Base-by-base conservation (phyloP, 257 asterid species). In the Solanum pennellii region DNA sequence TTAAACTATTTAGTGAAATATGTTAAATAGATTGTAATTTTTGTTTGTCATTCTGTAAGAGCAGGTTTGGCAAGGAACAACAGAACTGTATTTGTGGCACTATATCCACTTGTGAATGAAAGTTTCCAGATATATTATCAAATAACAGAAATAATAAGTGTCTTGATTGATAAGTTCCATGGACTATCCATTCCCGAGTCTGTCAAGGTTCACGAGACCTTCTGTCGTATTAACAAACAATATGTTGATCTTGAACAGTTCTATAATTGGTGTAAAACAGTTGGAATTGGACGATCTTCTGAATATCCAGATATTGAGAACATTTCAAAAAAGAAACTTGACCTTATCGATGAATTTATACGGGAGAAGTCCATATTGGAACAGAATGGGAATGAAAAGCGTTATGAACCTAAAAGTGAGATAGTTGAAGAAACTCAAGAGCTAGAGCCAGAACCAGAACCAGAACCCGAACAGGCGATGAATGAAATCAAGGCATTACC, bases 301-400 rank as follows among this genome's bases (percentile, higher is more conserved):
- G 98, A 95, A 86, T 96, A 92, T 59, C 99, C 99, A 0, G 98
- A 96, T 1, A 92, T 97, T 13, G 99, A 96, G 88, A 93, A 93
- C 44, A 94, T 96, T 83, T 87, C 97, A 3, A 95, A 90, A 65
- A 94, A 91, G 89, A 96, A 93, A 80, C 98, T 97, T 31, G 95
- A 97, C 8, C 94, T 94, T 89, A 96, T 97, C 94, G 98, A 97
- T 2, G 98, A 95, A 6, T 95, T 91, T 88, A 97, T 94, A 44
- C 89, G 89, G 1, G 97, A 96, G 33, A 97, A 92, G 84, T 89
- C 98, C 5, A 39, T 83, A 6, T 82, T 89, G 92, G 84, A 65
- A 33, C 89, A 89, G 25, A 90, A 49, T 72, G 86, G 79, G 71
- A 85, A 86, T 83, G 31, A 45, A 13, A 79, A 31, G 52, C 83